phyloP scores from a whole-genome alignment of 176 grass and related monocot species.

The Carex cristatella region DNA sequence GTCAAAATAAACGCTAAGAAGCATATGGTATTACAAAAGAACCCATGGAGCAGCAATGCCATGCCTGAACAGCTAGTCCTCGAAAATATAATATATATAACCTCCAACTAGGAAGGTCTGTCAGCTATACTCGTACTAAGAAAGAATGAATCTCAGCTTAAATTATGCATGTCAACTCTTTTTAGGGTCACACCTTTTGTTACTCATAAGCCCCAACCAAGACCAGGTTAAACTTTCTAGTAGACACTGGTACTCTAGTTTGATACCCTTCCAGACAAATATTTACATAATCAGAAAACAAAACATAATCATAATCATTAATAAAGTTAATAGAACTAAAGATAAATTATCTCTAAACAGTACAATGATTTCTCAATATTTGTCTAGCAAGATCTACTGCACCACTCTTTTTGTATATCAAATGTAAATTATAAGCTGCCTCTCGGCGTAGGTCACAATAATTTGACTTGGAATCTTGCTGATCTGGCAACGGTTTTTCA shows the following conservation, averaged over 20 bases:
- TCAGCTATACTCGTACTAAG: not conserved
- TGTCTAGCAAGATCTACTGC: slow-evolving; percentile 76
- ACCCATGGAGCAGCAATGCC: not conserved
- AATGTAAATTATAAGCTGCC: slow-evolving; percentile 87
- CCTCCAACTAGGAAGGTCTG: not conserved
- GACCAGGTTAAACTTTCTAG: not conserved
- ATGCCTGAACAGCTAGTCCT: not conserved
- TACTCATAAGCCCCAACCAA: not conserved
- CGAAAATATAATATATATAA: not conserved
- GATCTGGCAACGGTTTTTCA: slow-evolving; percentile 26
- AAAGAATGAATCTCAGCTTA: not conserved
- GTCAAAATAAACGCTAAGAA: not conserved
- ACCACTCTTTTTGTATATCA: slow-evolving; percentile 94
- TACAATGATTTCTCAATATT: slow-evolving; percentile 78
- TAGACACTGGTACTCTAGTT: not conserved
- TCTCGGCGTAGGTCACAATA: slow-evolving; percentile 72
- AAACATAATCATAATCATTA: not conserved
- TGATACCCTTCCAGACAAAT: not conserved
- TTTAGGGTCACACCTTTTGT: not conserved
- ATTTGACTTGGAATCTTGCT: slow-evolving; percentile 39
- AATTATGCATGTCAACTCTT: not conserved
- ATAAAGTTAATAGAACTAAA: not conserved
- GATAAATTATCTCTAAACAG: slow-evolving; percentile 33
- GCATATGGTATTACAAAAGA: too few relatives aligned
- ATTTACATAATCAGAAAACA: not conserved